A percentile compares a stretch with the other conserved stretches of the same genome.
These are phyloP conservation scores for Boletus pseudo-olivaceus DNA, from an alignment of 768 basidiomycete species.

Conservation along the genomic window DNA sequence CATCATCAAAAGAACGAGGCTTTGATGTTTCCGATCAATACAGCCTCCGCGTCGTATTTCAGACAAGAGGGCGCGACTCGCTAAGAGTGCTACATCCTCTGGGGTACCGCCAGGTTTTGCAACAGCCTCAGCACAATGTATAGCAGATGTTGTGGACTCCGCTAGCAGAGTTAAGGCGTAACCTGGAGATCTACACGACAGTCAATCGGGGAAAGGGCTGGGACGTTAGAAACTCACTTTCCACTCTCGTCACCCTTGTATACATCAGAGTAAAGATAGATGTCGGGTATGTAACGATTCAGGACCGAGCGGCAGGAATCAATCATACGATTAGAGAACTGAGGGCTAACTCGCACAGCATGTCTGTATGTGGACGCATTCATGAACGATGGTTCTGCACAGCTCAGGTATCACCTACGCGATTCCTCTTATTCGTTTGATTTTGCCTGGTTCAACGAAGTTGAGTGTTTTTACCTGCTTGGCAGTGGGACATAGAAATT, in stretches of 20 bases:
- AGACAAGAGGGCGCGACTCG: constrained; percentile 71
- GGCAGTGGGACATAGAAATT: constrained; percentile 90
- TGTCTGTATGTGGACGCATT: constrained; percentile 51
- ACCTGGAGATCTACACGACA: constrained; percentile 75
- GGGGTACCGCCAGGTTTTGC: constrained; percentile 83
- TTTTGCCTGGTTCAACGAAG: constrained; percentile 87
- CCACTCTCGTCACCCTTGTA: constrained; percentile 98
- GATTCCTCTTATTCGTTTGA: constrained; percentile 92
- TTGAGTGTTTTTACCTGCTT: constrained; percentile 90
- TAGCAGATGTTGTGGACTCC: constrained; percentile 85
- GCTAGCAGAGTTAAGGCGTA: constrained; percentile 89
- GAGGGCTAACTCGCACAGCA: constrained; percentile 93
- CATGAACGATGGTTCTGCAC: not conserved
- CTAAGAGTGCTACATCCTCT: constrained; percentile 86
- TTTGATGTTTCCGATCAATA: constrained; percentile 87
- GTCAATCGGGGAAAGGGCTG: not conserved
- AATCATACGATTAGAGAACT: constrained; percentile 97
- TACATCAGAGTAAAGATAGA: constrained; percentile 97
- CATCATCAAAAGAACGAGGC: constrained; percentile 84
- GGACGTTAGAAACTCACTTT: constrained; percentile 58
- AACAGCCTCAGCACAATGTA: constrained; percentile 84
- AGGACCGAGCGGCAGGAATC: constrained; percentile 89
- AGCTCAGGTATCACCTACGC: constrained; percentile 56
- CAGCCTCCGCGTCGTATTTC: constrained; percentile 86
- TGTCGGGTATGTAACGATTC: constrained; percentile 96